Base-by-base conservation (phyloP, 192 early-diverging fungal genomes). In the Powellomyces hirtus region DNA sequence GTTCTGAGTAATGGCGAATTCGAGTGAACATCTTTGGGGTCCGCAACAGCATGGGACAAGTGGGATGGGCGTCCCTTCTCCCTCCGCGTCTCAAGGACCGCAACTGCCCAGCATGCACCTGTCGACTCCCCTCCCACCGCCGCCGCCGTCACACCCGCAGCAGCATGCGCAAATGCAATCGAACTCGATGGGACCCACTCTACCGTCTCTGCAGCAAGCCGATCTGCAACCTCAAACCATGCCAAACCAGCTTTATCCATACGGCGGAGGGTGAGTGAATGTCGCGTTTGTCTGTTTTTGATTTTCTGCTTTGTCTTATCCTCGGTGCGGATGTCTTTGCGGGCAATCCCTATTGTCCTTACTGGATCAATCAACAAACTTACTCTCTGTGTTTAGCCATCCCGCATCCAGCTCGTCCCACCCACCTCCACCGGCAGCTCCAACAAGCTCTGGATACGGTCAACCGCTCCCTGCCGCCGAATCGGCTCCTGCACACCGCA, bases 91-190 rank as follows among this genome's bases (percentile, higher is more conserved):
- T 16, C 31, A 27, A 34, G 26, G 24, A 2, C 29, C 29, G 29
- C 53, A 56, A 31, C 16, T 56, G 53, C 53, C 53, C 3, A 30
- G 20, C 53, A 56, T 56, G 20, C 53, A 56, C 31, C 26, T 56
- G 53, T 31, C 24, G 53, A 6, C 10, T 56, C n/a, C 40, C 40
- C 40, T 13, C 10, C 40, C 10, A 42, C 40, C 10, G 40, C 40
- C 40, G 40, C 40, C 10, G 40, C 53, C 24, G 24, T 14, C 53
- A 8, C 51, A 52, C 18, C 53, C 4, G 29, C 53, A 56, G 18
- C 53, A 56, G 53, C 53, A 56, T 31, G 27, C 26, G 31, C 4
- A 16, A 3, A 1, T 7, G 20, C 53, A 56, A 29, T 29, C 53
- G 24, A 13, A 10, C 40, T 29, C 53, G 29, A 22, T 33, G 2